These are phyloP conservation scores for Raffaelea albimanens DNA, from an alignment of 2,329 filamentous ascomycete species.

Conservation along the genomic window DNA sequence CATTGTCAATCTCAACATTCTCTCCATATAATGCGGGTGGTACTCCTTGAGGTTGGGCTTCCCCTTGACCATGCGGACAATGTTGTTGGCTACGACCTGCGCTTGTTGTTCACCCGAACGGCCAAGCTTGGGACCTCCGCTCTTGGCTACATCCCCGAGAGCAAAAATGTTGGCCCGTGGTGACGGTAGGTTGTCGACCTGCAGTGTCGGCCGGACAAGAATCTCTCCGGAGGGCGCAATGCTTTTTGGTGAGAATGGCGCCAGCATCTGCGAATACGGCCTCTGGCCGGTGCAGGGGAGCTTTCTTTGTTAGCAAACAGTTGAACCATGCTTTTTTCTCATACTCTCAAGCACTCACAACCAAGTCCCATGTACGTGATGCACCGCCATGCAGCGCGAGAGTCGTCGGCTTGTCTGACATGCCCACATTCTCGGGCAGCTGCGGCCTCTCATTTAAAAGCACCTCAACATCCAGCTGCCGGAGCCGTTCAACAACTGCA, in stretches of 20 bases:
- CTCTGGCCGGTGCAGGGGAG: slow-evolving; percentile 51
- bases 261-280: slow-evolving; percentile 42
- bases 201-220: slow-evolving; percentile 45
- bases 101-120: slow-evolving; percentile 46
- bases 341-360: slow-evolving; percentile 30
- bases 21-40: slow-evolving; percentile 3
- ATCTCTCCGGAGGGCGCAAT: slow-evolving; percentile 41
- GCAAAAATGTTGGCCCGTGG: slow-evolving; percentile 45
- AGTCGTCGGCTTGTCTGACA: too few relatives aligned
- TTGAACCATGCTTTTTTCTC: slow-evolving; percentile 30
- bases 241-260: slow-evolving; percentile 29
- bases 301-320: slow-evolving; percentile 23
- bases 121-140: slow-evolving; percentile 39
- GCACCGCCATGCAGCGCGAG: slow-evolving; percentile 21
- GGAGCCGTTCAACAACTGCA: slow-evolving; percentile 9
- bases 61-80: slow-evolving; percentile 18
- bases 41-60: slow-evolving; percentile 1
- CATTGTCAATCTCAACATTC: slow-evolving; percentile 7
- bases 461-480: slow-evolving; percentile 34
- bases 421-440: slow-evolving; percentile 23
- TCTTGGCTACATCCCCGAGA: slow-evolving; percentile 56
- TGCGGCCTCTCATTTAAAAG: slow-evolving; percentile 41
- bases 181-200: slow-evolving; percentile 31
- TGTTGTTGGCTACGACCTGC: slow-evolving; percentile 42
- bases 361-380: too few relatives aligned